Conservation (phyloP, 2,329 filamentous ascomycete genomes). For the Fusarium palustre region DNA sequence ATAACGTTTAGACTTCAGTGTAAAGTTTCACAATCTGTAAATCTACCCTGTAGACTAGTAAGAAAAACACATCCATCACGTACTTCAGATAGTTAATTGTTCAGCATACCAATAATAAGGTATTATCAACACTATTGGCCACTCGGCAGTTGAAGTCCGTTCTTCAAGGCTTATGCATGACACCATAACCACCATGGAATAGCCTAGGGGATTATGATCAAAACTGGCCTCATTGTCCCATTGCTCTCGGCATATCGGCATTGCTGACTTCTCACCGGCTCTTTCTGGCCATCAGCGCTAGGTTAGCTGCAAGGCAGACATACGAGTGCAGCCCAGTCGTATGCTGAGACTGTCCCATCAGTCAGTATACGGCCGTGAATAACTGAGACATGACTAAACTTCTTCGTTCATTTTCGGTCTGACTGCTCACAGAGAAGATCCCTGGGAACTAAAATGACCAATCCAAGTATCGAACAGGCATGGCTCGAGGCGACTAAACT, state of each 20-base stretch:
- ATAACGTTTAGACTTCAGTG: no score
- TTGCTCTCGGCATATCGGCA: background rate
- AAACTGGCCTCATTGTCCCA: background rate
- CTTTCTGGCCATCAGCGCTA: background rate
- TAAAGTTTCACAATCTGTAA: accelerated
- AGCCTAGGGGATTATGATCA: background rate
- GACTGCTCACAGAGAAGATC: background rate
- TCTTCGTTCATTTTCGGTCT: background rate
- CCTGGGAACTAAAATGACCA: background rate
- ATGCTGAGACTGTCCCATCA: background rate
- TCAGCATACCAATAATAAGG: background rate
- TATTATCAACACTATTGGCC: background rate
- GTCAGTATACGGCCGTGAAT: background rate
- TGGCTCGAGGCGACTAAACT: background rate
- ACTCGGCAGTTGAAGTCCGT: background rate
- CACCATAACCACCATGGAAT: background rate
- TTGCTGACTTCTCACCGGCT: background rate
- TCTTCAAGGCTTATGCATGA: background rate
- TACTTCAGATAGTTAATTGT: background rate
- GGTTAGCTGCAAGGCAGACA: background rate
- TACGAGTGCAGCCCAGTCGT: no score
- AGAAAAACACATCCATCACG: background rate
- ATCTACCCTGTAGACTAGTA: background rate
- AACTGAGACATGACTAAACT: background rate
- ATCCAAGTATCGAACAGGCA: background rate